Percentiles rank a stretch among this genome's conserved stretches.
These are phyloP conservation scores for Colletotrichum tamarilloi DNA, from an alignment of 2,329 filamentous ascomycete genomes.

Conservation along the genomic window DNA sequence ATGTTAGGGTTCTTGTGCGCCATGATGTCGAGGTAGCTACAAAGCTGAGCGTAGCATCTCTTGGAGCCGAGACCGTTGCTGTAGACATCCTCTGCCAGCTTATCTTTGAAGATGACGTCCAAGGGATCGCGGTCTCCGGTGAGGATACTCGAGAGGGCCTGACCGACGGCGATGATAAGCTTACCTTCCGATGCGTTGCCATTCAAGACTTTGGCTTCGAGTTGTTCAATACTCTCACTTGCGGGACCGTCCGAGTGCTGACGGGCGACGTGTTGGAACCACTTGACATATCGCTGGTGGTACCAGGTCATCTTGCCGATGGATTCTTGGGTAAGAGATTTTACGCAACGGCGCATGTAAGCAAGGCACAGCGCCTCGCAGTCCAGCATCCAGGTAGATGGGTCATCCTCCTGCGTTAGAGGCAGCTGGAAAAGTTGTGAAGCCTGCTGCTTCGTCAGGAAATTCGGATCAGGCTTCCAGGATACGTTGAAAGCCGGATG, in stretches of 20 bases:
- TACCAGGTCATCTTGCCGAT: slow-evolving; percentile 22
- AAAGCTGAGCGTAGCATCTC: slow-evolving; percentile 35
- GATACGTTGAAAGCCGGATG: slow-evolving; percentile 36
- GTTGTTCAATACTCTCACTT: slow-evolving; percentile 2
- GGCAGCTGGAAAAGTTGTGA: slow-evolving; percentile 33
- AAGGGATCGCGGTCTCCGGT: slow-evolving; percentile 41
- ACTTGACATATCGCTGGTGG: slow-evolving; percentile 33
- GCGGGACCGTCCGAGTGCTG: not conserved
- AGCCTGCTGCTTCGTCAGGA: slow-evolving; percentile 35
- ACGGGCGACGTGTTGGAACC: slow-evolving; percentile 32
- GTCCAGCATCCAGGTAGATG: slow-evolving; percentile 36
- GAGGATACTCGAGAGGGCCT: slow-evolving; percentile 40
- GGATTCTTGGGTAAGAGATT: not conserved
- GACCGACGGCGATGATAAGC: slow-evolving; percentile 39
- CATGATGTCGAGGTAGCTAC: slow-evolving; percentile 39
- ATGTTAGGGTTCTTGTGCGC: slow-evolving; percentile 46
- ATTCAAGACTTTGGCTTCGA: slow-evolving; percentile 28
- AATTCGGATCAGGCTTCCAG: slow-evolving; percentile 38
- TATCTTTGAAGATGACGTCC: slow-evolving; percentile 42
- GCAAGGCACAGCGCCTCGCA: slow-evolving; percentile 34
- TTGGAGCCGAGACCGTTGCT: slow-evolving; percentile 37
- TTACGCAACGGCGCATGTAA: slow-evolving; percentile 18
- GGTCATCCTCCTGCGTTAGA: slow-evolving; percentile 28
- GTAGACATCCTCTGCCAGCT: slow-evolving; percentile 41
- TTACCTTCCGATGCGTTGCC: slow-evolving; percentile 37